Evolutionary conservation across 371 early-diverging fungal species (phyloP).

Genomic region (Mortierella polycephala): DNA sequence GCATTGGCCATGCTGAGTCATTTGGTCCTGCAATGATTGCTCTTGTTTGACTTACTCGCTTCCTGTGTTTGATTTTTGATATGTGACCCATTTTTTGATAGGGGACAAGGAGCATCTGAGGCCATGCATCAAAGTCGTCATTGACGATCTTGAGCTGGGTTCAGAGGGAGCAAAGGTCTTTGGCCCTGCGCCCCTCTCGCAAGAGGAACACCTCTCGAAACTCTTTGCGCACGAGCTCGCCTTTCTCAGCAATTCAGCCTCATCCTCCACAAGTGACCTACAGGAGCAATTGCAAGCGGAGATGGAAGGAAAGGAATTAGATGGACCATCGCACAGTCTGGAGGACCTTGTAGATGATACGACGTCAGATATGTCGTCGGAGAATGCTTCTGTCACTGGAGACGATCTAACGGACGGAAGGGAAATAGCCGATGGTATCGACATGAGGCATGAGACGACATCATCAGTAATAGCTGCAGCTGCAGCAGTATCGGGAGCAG

Average conservation of each 20-base stretch:
- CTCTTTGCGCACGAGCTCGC: constrained; percentile 39
- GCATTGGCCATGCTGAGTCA: not conserved
- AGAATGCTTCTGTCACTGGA: constrained; percentile 1
- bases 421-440: not conserved
- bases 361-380: constrained; percentile 5
- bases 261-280: constrained; percentile 44
- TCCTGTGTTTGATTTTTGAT: constrained; percentile 12
- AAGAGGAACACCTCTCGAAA: constrained; percentile 44
- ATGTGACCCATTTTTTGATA: constrained; percentile 21
- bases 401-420: constrained; percentile 1
- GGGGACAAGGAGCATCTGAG: constrained; percentile 46
- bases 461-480: not conserved
- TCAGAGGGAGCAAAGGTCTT: not conserved
- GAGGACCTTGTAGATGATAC: constrained; percentile 33
- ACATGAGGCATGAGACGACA: not conserved
- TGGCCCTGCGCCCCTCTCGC: constrained; percentile 16
- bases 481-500: not conserved
- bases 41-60: not conserved
- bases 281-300: constrained; percentile 8
- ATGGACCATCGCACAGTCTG: not conserved
- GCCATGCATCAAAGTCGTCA: constrained; percentile 45
- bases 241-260: constrained; percentile 37
- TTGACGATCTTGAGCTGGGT: constrained; percentile 20
- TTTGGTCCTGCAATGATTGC: not conserved
- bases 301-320: constrained; percentile 4